phyloP scores from a whole-genome alignment of 805 yeast species.

The Metschnikowia lochheadii region DNA sequence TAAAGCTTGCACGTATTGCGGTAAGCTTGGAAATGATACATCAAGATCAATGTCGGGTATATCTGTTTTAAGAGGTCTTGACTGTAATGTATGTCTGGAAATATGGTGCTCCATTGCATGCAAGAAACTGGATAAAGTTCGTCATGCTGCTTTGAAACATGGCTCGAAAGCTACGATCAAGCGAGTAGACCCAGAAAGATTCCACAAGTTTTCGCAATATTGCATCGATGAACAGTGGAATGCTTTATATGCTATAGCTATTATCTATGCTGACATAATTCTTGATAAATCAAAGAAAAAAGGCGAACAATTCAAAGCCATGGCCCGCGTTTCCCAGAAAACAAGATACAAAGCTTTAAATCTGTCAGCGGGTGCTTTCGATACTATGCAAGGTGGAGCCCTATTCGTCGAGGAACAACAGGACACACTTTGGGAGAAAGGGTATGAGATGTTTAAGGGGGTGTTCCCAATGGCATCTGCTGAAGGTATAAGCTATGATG shows the following conservation, averaged over 20 bases:
- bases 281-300: conserved; percentile 41
- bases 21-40: conserved; percentile 42
- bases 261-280: conserved; percentile 46
- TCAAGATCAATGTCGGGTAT: conserved; percentile 24
- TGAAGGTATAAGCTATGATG: conserved; percentile 40
- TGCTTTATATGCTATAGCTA: conserved; percentile 62
- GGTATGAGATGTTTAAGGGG: conserved; percentile 45
- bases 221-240: conserved; percentile 65
- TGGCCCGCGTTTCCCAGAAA: conserved; percentile 70
- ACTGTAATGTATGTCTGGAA: conserved; percentile 60
- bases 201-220: conserved; percentile 54
- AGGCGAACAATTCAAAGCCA: conserved; percentile 48
- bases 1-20: conserved; percentile 72
- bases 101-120: conserved; percentile 70
- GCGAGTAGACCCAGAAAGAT: conserved; percentile 42
- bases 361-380: conserved; percentile 52
- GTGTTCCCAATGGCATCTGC: conserved; percentile 43
- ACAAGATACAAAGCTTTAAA: conserved; percentile 56
- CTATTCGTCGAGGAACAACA: conserved; percentile 53
- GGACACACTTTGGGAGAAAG: conserved; percentile 56
- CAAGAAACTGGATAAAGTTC: conserved; percentile 45
- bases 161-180: conserved; percentile 33
- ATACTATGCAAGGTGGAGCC: conserved; percentile 49
- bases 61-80: conserved; percentile 46
- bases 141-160: conserved; percentile 59